Evolutionary conservation across 441 rosid species (phyloP).

Genomic region (Erodium trifolium): DNA sequence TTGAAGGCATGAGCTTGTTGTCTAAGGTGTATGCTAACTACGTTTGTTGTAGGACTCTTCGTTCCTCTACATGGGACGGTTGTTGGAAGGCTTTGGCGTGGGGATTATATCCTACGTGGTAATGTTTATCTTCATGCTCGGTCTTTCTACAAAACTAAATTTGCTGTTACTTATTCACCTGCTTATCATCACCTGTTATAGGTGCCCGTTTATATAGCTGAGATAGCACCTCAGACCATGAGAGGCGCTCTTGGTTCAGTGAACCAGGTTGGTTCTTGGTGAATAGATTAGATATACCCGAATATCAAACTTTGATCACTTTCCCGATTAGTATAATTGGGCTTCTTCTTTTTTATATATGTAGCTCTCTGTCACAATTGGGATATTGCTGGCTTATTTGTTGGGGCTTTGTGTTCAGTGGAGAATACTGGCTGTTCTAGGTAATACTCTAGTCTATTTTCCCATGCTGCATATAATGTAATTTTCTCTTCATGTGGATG

Average conservation of each 20-base stretch:
- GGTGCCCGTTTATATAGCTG: constrained; percentile 92
- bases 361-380: constrained; percentile 83
- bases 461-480: neutral
- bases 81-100: constrained; percentile 91
- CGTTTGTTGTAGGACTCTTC: constrained; percentile 1
- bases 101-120: constrained; percentile 93
- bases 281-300: neutral
- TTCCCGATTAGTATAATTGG: neutral
- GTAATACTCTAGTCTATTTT: constrained; percentile 28
- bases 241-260: constrained; percentile 74
- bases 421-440: constrained; percentile 67
- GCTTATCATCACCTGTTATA: constrained; percentile 7
- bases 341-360: constrained; percentile 8
- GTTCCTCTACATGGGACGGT: constrained; percentile 48
- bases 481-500: neutral
- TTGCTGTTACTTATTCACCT: too few relatives aligned
- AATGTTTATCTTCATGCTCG: neutral
- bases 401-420: constrained; percentile 57
- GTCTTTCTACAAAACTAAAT: too few relatives aligned
- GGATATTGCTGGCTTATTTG: constrained; percentile 71
- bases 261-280: constrained; percentile 43
- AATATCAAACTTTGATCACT: neutral
- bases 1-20: neutral
- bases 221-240: constrained; percentile 85
- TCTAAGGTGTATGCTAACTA: neutral